phyloP scores from a whole-genome alignment of 2,329 filamentous ascomycete species.

The Aureobasidium sp. region DNA sequence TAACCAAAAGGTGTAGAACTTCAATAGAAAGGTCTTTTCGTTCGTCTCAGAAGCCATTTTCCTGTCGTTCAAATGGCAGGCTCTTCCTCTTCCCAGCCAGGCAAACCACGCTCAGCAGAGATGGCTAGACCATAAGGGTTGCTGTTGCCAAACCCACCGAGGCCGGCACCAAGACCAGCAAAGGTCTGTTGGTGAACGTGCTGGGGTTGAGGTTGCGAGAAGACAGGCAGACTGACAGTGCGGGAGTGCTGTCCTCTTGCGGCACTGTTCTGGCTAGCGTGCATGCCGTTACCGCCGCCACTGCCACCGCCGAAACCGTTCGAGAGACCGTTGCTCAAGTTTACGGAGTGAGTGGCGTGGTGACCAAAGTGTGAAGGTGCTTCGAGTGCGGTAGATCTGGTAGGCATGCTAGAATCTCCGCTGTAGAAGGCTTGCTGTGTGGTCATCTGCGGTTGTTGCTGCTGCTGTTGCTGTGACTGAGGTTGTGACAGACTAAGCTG shows the following conservation, averaged over 20 bases:
- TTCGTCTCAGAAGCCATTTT: background rate
- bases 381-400: conserved; percentile 27
- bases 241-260: conserved; percentile 59
- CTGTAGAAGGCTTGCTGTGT: conserved; percentile 79
- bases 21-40: background rate
- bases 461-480: conserved; percentile 22
- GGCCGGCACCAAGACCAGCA: conserved; percentile 51
- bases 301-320: conserved; percentile 18
- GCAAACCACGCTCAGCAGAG: conserved; percentile 49
- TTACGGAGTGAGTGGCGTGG: conserved; percentile 46
- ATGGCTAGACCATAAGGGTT: conserved; percentile 46
- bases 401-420: conserved; percentile 46
- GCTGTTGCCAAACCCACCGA: conserved; percentile 46
- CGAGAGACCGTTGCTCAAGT: conserved; percentile 41
- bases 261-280: conserved; percentile 15
- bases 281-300: conserved; percentile 9
- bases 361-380: conserved; percentile 41
- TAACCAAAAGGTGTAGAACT: background rate
- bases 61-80: conserved; percentile 4
- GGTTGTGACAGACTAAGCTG: conserved; percentile 47
- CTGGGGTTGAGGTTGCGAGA: conserved; percentile 43
- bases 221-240: conserved; percentile 79
- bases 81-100: conserved; percentile 32
- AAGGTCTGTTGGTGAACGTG: conserved; percentile 42
- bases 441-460: conserved; percentile 41